Percentiles rank a stretch among this genome's conserved stretches.
phyloP scores from a whole-genome alignment of 2,329 filamentous ascomycete species.

The Drechslerella dactyloides region DNA sequence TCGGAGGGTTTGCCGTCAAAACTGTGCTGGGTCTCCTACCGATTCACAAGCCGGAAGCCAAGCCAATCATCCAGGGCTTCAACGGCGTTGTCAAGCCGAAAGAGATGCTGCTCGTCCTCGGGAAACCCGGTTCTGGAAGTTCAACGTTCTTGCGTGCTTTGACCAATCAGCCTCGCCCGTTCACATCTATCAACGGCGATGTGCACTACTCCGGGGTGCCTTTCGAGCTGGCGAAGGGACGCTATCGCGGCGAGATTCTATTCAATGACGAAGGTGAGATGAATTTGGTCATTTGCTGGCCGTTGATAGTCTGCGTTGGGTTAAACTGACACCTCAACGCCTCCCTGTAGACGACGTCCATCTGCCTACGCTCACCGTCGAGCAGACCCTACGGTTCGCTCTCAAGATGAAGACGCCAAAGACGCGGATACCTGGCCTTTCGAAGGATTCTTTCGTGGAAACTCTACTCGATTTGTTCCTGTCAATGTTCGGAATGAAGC shows the following conservation, averaged over 20 bases:
- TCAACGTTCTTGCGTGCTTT: constrained; percentile 78
- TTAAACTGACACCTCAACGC: constrained; percentile 1
- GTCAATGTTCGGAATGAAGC: constrained; percentile 76
- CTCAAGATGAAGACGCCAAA: constrained; percentile 58
- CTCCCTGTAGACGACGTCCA: constrained; percentile 61
- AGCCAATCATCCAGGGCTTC: constrained; percentile 70
- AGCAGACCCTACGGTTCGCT: constrained; percentile 77
- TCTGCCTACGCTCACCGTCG: constrained; percentile 75
- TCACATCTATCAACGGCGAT: constrained; percentile 71
- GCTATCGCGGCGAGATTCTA: constrained; percentile 76
- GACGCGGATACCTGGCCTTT: constrained; percentile 53
- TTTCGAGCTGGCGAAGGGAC: constrained; percentile 70
- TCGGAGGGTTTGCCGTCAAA: constrained; percentile 52
- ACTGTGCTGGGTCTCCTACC: constrained; percentile 54
- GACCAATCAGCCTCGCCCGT: constrained; percentile 71
- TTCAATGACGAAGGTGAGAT: constrained; percentile 80
- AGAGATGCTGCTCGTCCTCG: constrained; percentile 76
- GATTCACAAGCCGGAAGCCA: constrained; percentile 61
- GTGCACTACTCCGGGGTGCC: constrained; percentile 75
- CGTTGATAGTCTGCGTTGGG: background rate
- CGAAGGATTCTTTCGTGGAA: constrained; percentile 63
- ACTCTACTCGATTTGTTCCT: constrained; percentile 65
- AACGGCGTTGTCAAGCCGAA: constrained; percentile 71
- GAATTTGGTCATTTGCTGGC: background rate
- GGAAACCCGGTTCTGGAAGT: constrained; percentile 75